Base-by-base conservation (phyloP, 495 filamentous ascomycete genomes). In the Lasiosphaeriaceae sp. region DNA sequence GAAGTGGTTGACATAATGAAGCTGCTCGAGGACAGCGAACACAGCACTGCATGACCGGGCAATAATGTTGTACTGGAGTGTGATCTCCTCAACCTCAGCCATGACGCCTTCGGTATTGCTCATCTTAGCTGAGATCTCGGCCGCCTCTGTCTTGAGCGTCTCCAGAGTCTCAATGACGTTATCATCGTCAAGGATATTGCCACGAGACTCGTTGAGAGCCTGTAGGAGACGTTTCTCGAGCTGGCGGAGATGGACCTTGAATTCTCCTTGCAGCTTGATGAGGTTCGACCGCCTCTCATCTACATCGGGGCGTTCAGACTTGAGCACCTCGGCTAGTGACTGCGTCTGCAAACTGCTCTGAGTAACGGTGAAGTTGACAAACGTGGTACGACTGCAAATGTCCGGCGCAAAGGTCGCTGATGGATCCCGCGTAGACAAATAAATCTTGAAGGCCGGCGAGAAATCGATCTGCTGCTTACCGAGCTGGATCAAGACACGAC, bases 381-480 rank as follows among this genome's bases (percentile, higher is more conserved):
- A 95, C 0, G 94, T 99, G 12, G 94, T 97, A 55, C 94, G 83
- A 80, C 90, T 95, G 83, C 95, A 99, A 47, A 99, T 88, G 74
- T 99, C 94, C 3, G 94, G 94, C n/a, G 94, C 86, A 73, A 99
- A 99, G 9, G 86, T 87, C 6, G 94, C 94, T 47, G 94, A 97
- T 3, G 94, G 94, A 79, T 99, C 95, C 62, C 92, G 80, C 2
- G 94, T 99, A 1, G 92, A 96, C 51, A 99, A 77, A 74, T 93
- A 99, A 37, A 99, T 81, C 71, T 87, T 93, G 81, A 99, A 99
- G 2, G 92, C 84, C 11, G 94, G 95, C 45, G 94, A 99, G 74
- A 99, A 97, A 73, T 99, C 94, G 55, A 99, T 99, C 70, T 97
- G 92, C 74, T 99, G 95, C 71, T 93, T 97, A 62, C 94, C 94